Conservation (phyloP, 2,329 filamentous ascomycete genomes). For the Xylaria sp. region DNA sequence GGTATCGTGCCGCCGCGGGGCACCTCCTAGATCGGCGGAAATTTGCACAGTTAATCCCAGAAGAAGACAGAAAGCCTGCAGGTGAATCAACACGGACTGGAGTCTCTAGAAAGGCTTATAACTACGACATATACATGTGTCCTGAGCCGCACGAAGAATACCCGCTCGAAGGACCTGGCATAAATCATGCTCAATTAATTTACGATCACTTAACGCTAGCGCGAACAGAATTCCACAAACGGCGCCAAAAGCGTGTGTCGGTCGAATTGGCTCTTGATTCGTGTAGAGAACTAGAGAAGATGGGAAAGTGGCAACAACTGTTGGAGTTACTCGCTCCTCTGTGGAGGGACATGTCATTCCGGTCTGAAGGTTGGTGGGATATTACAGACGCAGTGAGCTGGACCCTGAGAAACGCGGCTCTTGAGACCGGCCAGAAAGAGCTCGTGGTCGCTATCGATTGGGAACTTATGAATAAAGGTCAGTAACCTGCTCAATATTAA, state of each 20-base stretch:
- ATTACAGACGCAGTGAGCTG: constrained; percentile 70
- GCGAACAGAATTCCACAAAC: constrained; percentile 63
- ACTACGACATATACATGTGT: constrained; percentile 75
- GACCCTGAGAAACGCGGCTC: constrained; percentile 68
- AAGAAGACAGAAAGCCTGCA: constrained; percentile 67
- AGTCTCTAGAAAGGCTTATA: constrained; percentile 63
- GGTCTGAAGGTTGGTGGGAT: constrained; percentile 69
- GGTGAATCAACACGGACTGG: constrained; percentile 59
- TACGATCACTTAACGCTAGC: constrained; percentile 64
- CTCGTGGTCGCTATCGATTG: constrained; percentile 72
- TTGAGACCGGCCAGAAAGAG: constrained; percentile 62
- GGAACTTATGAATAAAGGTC: constrained; percentile 71
- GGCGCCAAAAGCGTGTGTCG: constrained; percentile 63
- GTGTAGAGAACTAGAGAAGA: constrained; percentile 64
- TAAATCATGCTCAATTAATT: constrained; percentile 67
- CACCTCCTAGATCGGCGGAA: constrained; percentile 65
- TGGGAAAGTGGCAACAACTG: constrained; percentile 64
- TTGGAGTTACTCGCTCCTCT: constrained; percentile 65
- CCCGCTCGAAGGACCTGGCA: constrained; percentile 61
- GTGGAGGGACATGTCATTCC: constrained; percentile 68
- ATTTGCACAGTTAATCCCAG: constrained; percentile 67
- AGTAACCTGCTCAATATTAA: constrained; percentile 42
- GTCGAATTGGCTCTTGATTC: constrained; percentile 69
- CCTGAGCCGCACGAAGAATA: constrained; percentile 71
- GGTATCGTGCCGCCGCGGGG: constrained; percentile 71